These are phyloP conservation scores for Annona cherimola DNA, from an alignment of 164 flowering plant species.

Conservation along the genomic window DNA sequence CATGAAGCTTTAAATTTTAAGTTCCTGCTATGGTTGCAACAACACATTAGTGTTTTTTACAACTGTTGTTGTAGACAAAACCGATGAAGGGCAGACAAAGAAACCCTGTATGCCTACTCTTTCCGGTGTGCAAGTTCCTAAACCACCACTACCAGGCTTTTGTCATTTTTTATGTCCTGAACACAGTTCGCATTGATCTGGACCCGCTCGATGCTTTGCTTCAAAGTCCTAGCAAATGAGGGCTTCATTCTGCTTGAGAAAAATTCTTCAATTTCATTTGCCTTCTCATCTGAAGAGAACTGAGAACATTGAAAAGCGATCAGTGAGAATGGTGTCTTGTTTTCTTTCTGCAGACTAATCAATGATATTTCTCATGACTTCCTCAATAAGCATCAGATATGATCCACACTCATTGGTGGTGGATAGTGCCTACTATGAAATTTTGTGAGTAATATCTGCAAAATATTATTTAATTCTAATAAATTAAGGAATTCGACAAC, in stretches of 20 bases:
- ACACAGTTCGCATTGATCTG: slow-evolving; percentile 81
- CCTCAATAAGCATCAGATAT: neutral
- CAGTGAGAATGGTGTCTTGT: neutral
- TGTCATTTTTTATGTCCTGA: slow-evolving; percentile 51
- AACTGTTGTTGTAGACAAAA: neutral
- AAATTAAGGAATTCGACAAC: neutral
- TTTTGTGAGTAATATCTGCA: neutral
- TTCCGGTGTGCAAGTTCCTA: slow-evolving; percentile 49
- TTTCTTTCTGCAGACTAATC: neutral
- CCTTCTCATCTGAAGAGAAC: slow-evolving; percentile 77
- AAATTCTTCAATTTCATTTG: slow-evolving; percentile 67
- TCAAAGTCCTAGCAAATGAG: slow-evolving; percentile 74
- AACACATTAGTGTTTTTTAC: neutral
- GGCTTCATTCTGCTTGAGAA: slow-evolving; percentile 55
- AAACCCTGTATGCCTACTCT: slow-evolving; percentile 18
- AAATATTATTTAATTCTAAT: neutral
- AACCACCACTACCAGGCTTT: slow-evolving; percentile 48
- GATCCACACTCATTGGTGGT: neutral
- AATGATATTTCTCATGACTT: neutral
- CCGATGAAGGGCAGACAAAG: neutral
- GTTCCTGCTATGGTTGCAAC: too few relatives aligned
- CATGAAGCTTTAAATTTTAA: too few relatives aligned
- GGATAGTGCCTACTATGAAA: neutral
- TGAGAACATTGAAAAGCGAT: slow-evolving; percentile 20
- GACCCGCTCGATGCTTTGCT: slow-evolving; percentile 87